These are phyloP conservation scores for Juncus inflexus DNA, from an alignment of 176 grass and related monocot genomes.

Conservation along the genomic window DNA sequence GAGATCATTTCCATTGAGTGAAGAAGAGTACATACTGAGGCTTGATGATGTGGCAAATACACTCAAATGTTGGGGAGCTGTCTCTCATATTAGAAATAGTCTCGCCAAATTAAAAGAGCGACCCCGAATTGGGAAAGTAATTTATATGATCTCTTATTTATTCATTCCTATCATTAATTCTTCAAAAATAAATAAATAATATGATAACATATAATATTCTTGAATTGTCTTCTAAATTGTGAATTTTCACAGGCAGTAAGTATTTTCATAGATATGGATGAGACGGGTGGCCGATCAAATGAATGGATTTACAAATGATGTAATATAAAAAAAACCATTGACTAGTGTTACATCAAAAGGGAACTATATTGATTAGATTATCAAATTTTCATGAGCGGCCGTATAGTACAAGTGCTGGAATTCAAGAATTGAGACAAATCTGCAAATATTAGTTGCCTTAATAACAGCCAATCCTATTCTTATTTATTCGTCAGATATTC, in stretches of 20 bases:
- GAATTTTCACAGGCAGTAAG: slow-evolving; percentile 63
- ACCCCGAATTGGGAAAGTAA: slow-evolving; percentile 88
- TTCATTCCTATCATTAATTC: neutral
- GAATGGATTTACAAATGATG: slow-evolving; percentile 93
- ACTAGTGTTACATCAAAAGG: neutral
- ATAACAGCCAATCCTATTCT: neutral
- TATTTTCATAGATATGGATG: slow-evolving; percentile 98
- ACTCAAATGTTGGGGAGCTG: slow-evolving; percentile 91
- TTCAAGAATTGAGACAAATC: neutral
- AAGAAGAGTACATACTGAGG: slow-evolving; percentile 93
- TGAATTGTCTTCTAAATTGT: slow-evolving; percentile 4
- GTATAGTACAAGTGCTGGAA: neutral
- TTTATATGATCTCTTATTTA: slow-evolving; percentile 6
- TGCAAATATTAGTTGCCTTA: neutral
- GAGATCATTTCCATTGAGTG: slow-evolving; percentile 85
- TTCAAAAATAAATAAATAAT: slow-evolving; percentile 17
- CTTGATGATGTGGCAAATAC: slow-evolving; percentile 82
- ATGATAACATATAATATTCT: neutral
- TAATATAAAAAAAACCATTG: neutral
- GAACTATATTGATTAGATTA: no score
- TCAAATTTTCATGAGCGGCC: neutral
- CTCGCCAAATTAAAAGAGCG: slow-evolving; percentile 81
- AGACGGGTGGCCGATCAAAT: slow-evolving; percentile 52
- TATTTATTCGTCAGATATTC: slow-evolving; percentile 9
- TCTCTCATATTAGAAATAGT: slow-evolving; percentile 71